phyloP scores from a whole-genome alignment of 2,329 filamentous ascomycete species.

The Penicillium expansum region DNA sequence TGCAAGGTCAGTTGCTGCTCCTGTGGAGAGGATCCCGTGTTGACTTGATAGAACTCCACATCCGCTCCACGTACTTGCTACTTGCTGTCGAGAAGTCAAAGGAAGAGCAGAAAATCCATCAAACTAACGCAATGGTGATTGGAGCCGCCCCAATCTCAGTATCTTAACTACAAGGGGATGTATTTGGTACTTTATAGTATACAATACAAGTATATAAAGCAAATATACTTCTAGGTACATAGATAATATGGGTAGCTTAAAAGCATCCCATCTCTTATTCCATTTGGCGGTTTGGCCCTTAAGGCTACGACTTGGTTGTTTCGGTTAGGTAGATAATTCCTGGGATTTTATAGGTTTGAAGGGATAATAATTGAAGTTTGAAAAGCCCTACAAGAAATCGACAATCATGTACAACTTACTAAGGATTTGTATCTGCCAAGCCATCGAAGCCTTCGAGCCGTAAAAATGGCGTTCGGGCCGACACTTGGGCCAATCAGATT shows the following conservation, averaged over 20 bases:
- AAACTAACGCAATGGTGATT: constrained; percentile 59
- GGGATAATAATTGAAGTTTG: too few relatives aligned
- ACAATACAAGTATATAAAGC: neutral
- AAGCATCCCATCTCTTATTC: too few relatives aligned
- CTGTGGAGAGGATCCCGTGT: neutral
- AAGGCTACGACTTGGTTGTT: too few relatives aligned
- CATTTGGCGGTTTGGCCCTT: too few relatives aligned
- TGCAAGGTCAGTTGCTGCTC: constrained; percentile 58
- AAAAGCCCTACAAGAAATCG: too few relatives aligned
- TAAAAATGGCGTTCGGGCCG: neutral
- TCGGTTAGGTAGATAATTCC: too few relatives aligned
- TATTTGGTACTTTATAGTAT: neutral
- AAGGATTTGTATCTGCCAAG: neutral
- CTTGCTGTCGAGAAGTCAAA: constrained; percentile 64
- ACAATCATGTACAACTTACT: too few relatives aligned
- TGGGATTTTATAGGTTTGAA: too few relatives aligned
- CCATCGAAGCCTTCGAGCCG: constrained; percentile 3
- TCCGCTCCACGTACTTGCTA: constrained; percentile 63
- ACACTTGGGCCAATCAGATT: neutral
- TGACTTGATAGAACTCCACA: constrained; percentile 57
- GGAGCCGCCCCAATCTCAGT: constrained; percentile 14
- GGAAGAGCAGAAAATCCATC: constrained; percentile 55
- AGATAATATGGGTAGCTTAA: too few relatives aligned
- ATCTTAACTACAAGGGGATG: neutral
- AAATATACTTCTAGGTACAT: neutral